Percentiles rank a stretch among this genome's conserved stretches.
These are phyloP conservation scores for Beauveria pseudobassiana DNA, from an alignment of 2,329 filamentous ascomycete genomes.

Conservation along the genomic window DNA sequence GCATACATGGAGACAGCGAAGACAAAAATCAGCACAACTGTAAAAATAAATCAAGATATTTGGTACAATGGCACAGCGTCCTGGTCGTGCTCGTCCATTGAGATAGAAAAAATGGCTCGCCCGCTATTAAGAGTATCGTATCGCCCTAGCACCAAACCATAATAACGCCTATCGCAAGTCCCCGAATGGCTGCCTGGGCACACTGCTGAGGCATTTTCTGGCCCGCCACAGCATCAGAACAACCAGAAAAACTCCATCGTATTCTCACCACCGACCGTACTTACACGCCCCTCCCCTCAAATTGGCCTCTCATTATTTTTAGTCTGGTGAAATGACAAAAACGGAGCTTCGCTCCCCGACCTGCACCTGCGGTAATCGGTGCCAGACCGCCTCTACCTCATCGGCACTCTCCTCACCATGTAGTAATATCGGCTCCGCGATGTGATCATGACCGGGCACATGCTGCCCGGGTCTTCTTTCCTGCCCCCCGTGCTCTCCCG, in stretches of 20 bases:
- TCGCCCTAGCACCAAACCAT: neutral
- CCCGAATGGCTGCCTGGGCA: neutral
- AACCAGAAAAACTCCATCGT: neutral
- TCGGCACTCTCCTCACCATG: neutral
- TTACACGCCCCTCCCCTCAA: neutral
- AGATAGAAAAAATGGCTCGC: neutral
- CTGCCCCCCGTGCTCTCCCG: neutral
- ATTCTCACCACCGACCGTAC: no score
- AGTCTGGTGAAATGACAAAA: neutral
- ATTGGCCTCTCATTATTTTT: neutral
- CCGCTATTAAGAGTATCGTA: neutral
- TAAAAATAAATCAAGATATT: neutral
- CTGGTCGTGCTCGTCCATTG: no score
- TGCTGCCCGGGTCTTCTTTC: neutral
- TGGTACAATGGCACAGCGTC: neutral
- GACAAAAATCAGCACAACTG: neutral
- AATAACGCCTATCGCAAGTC: conserved; percentile 1
- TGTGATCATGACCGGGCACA: neutral
- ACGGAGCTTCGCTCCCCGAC: neutral
- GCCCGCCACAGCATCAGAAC: neutral
- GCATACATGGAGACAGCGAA: neutral
- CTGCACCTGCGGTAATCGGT: conserved; percentile 9
- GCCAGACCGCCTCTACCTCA: neutral
- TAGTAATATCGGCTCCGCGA: conserved; percentile 10
- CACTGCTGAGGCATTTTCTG: conserved; percentile 1